Base-by-base conservation (phyloP, 768 basidiomycete genomes). In the Mycena metata region DNA sequence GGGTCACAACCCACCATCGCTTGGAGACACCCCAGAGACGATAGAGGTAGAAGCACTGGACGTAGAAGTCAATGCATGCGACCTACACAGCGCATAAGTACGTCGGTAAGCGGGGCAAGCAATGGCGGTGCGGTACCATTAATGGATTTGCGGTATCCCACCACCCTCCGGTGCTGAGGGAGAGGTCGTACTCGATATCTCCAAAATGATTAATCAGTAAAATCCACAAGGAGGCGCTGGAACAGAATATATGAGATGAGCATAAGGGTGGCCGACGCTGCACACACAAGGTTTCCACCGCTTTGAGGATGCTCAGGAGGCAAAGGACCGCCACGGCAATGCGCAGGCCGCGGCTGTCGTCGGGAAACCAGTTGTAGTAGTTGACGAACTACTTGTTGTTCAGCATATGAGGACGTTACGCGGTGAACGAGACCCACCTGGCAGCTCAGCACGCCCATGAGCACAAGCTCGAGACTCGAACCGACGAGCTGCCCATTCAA, bases 321-420 rank as follows among this genome's bases (percentile, higher is more conserved):
- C 39, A 41, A 23, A 56, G 55, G 24, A 56, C 41, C 15, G 55
- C 55, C 23, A 56, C 55, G 24, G 39, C 39, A 16, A 56, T 56
- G 21, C 41, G 55, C 21, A 56, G 66, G 17, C 45, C n/a, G 4
- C 42, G 45, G 17, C 36, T 19, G 60, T 67, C 66, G 26, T 56
- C 46, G 13, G 35, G 56, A 52, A 64, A 69, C 63, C 58, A 69
- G 24, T 19, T 60, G 47, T 54, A 69, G 52, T 69, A 69, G 45
- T 61, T 64, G 35, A 69, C 43, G 26, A 61, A 55, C 66, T 67
- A 46, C n/a, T n/a, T n/a, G n/a, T n/a, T n/a, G n/a, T n/a, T n/a
- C n/a, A n/a, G n/a, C n/a, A n/a, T n/a, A n/a, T n/a, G n/a, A n/a
- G n/a, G n/a, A n/a, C n/a, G n/a, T n/a, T n/a, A n/a, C n/a, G n/a